These are phyloP conservation scores for Aspergillus sergii DNA, from an alignment of 2,329 filamentous ascomycete genomes.

Conservation along the genomic window DNA sequence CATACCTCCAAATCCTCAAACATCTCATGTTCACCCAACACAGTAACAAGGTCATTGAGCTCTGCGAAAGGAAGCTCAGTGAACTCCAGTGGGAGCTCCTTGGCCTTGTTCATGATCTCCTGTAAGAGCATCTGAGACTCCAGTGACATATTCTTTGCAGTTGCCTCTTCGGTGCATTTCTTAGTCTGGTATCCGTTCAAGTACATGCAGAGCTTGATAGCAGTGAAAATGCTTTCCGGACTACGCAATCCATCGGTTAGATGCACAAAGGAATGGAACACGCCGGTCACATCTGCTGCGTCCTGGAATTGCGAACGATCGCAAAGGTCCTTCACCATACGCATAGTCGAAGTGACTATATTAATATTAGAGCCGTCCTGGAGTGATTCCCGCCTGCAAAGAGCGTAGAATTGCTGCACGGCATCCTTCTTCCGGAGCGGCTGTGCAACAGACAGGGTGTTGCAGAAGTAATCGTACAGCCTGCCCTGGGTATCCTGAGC, in stretches of 20 bases:
- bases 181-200: conserved; percentile 36
- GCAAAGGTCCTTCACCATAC: conserved; percentile 34
- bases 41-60: conserved; percentile 40
- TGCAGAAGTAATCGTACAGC: conserved; percentile 42
- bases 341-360: conserved; percentile 31
- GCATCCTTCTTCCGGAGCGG: conserved; percentile 28
- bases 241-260: conserved; percentile 36
- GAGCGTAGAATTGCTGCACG: conserved; percentile 36
- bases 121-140: conserved; percentile 38
- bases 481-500: conserved; percentile 34
- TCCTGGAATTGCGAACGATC: conserved; percentile 34
- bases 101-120: conserved; percentile 34
- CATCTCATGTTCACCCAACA: conserved; percentile 41
- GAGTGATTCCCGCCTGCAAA: conserved; percentile 35
- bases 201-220: conserved; percentile 41
- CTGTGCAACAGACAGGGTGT: conserved; percentile 31
- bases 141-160: conserved; percentile 32
- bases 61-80: conserved; percentile 38
- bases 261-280: conserved; percentile 39
- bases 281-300: conserved; percentile 35
- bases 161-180: conserved; percentile 31
- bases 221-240: conserved; percentile 36
- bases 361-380: conserved; percentile 33
- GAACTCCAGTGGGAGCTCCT: conserved; percentile 35
- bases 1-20: conserved; percentile 40